A percentile compares a stretch with the other conserved stretches of the same genome.
Evolutionary conservation across 305 asterid species (phyloP).

Genomic region (Coffea humblotiana): DNA sequence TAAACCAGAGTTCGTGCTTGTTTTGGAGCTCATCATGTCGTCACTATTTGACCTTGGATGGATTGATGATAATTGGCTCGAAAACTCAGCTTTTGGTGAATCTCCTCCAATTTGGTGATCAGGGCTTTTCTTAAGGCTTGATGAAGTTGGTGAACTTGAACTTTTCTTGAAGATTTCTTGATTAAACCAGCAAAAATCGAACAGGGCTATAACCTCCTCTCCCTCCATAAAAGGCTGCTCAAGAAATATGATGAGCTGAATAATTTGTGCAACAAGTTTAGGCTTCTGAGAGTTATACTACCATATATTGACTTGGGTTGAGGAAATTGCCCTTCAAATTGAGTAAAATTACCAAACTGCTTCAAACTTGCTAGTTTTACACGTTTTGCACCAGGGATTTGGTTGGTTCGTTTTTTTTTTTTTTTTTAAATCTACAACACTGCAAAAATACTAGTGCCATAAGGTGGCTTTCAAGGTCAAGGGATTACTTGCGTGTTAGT

Average conservation of each 20-base stretch:
- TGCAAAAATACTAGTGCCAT: not conserved
- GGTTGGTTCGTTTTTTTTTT: not conserved
- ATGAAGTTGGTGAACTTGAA: slow-evolving; percentile 13
- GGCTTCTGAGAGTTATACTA: no score
- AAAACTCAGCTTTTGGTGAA: not conserved
- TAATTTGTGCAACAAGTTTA: not conserved
- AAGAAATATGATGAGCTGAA: not conserved
- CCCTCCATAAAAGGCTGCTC: slow-evolving; percentile 35
- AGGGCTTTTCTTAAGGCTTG: slow-evolving; percentile 4
- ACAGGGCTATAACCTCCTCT: slow-evolving; percentile 28
- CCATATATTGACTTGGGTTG: slow-evolving; percentile 6
- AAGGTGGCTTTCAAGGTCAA: slow-evolving; percentile 11
- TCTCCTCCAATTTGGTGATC: slow-evolving; percentile 8
- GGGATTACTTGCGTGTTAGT: slow-evolving; percentile 16
- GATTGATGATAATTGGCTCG: slow-evolving; percentile 19
- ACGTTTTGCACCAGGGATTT: slow-evolving; percentile 33
- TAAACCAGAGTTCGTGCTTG: slow-evolving; percentile 13
- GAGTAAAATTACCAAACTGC: slow-evolving; percentile 19
- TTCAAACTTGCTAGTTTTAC: slow-evolving; percentile 30
- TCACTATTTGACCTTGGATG: slow-evolving; percentile 24
- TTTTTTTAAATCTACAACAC: no score
- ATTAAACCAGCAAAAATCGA: slow-evolving; percentile 38
- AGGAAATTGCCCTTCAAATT: slow-evolving; percentile 31
- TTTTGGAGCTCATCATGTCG: slow-evolving; percentile 14
- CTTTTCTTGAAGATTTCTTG: slow-evolving; percentile 26